Evolutionary conservation across 495 filamentous ascomycete species (phyloP).

Genomic region (Trichoderma reesei): DNA sequence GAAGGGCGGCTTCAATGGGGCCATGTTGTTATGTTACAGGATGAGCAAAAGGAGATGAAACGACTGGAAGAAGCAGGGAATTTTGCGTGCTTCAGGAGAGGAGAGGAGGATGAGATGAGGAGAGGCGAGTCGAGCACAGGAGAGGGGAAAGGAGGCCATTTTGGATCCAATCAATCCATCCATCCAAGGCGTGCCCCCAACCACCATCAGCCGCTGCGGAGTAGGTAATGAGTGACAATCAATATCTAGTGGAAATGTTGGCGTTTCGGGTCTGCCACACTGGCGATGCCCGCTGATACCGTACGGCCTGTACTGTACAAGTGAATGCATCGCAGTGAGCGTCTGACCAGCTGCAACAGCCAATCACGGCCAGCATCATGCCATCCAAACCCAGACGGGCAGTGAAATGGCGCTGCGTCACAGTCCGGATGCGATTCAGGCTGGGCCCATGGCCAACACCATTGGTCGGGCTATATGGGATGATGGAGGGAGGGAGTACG

Average conservation of each 20-base stretch:
- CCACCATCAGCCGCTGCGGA: not conserved
- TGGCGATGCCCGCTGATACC: not conserved
- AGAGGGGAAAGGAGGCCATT: not conserved
- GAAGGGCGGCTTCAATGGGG: too few relatives aligned
- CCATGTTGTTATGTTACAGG: too few relatives aligned
- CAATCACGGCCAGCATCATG: not conserved
- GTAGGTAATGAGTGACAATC: too few relatives aligned
- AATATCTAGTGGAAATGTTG: too few relatives aligned
- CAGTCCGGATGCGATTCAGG: not conserved
- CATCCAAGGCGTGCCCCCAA: not conserved
- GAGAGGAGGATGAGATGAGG: not conserved
- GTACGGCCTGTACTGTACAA: not conserved
- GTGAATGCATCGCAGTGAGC: too few relatives aligned
- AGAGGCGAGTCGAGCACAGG: too few relatives aligned
- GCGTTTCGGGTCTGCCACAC: too few relatives aligned
- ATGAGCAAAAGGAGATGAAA: too few relatives aligned
- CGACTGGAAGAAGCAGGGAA: too few relatives aligned
- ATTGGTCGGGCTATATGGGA: not conserved
- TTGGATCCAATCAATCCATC: not conserved
- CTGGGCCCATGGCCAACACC: not conserved
- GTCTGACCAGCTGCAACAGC: not conserved
- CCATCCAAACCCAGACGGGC: not conserved
- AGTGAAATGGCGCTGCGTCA: not conserved
- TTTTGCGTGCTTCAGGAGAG: too few relatives aligned
- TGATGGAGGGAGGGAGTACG: constrained; percentile 4